Evolutionary conservation across 176 grass and related monocot species (phyloP).

Genomic region (Ananas comosus): DNA sequence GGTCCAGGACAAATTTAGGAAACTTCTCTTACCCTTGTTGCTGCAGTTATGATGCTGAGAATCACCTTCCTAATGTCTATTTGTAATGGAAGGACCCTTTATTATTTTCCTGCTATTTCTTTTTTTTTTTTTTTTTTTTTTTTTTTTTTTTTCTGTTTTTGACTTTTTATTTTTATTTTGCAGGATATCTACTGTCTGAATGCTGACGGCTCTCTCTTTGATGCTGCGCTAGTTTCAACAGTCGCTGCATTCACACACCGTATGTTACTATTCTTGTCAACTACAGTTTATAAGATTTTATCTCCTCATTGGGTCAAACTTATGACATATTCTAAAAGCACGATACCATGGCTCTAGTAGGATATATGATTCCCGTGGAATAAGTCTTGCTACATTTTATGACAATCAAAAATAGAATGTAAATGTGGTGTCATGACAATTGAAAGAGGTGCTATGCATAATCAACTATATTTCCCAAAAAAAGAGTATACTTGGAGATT

Average conservation of each 20-base stretch:
- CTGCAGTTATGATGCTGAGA: too few relatives aligned
- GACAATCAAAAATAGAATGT: too few relatives aligned
- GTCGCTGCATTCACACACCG: conserved; percentile 76
- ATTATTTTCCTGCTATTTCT: background rate
- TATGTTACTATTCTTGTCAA: conserved; percentile 23
- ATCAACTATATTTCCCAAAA: too few relatives aligned
- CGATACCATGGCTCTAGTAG: background rate
- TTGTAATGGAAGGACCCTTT: background rate
- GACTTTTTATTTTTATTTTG: conserved; percentile 14
- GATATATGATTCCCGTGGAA: too few relatives aligned
- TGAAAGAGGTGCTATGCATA: too few relatives aligned
- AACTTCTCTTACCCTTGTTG: too few relatives aligned
- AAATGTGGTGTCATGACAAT: too few relatives aligned
- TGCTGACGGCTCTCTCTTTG: conserved; percentile 79
- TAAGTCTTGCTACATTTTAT: background rate
- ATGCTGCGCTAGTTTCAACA: conserved; percentile 74
- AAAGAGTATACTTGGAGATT: too few relatives aligned
- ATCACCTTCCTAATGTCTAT: too few relatives aligned
- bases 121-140: conserved; percentile 19
- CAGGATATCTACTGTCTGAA: conserved; percentile 94
- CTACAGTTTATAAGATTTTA: background rate
- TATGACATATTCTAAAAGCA: background rate
- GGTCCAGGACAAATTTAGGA: too few relatives aligned
- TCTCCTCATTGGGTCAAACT: background rate
- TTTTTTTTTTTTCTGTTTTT: conserved; percentile 18